A percentile compares a stretch with the other conserved stretches of the same genome.
Evolutionary conservation across 2,329 filamentous ascomycete species (phyloP).

Genomic region (Corynespora cassiicola): DNA sequence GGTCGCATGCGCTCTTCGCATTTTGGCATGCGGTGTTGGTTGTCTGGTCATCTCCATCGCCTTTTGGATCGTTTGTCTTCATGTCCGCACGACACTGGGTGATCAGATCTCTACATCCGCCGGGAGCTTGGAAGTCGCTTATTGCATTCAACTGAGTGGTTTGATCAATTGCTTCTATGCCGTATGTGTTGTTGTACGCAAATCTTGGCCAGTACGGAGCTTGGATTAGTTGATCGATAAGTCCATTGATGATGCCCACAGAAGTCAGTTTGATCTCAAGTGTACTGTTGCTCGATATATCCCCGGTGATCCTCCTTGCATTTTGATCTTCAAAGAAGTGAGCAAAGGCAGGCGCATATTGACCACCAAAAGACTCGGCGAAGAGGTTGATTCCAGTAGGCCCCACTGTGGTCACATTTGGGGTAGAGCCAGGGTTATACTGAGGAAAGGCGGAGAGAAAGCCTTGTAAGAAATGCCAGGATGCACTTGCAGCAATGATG

Average conservation of each 20-base stretch:
- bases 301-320: slow-evolving; percentile 57
- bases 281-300: slow-evolving; percentile 57
- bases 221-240: slow-evolving; percentile 70
- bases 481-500: slow-evolving; percentile 61
- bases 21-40: slow-evolving; percentile 40
- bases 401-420: slow-evolving; percentile 43
- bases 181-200: slow-evolving; percentile 71
- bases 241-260: slow-evolving; percentile 74
- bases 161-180: slow-evolving; percentile 62
- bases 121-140: slow-evolving; percentile 53
- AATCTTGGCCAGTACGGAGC: slow-evolving; percentile 63
- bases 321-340: slow-evolving; percentile 68
- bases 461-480: slow-evolving; percentile 71
- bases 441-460: slow-evolving; percentile 66
- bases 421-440: slow-evolving; percentile 58
- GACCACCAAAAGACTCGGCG: slow-evolving; percentile 73
- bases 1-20: slow-evolving; percentile 25
- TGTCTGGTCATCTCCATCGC: slow-evolving; percentile 34
- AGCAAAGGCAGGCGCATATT: slow-evolving; percentile 72
- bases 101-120: slow-evolving; percentile 60
- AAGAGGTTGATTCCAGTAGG: slow-evolving; percentile 69
- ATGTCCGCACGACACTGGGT: slow-evolving; percentile 40
- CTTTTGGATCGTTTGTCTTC: slow-evolving; percentile 37
- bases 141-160: slow-evolving; percentile 56
- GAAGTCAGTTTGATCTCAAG: slow-evolving; percentile 67